Percentiles rank a stretch among this genome's conserved stretches.
Evolutionary conservation across 2,329 filamentous ascomycete genomes (phyloP).

Genomic region (Lecanicillium sp.): DNA sequence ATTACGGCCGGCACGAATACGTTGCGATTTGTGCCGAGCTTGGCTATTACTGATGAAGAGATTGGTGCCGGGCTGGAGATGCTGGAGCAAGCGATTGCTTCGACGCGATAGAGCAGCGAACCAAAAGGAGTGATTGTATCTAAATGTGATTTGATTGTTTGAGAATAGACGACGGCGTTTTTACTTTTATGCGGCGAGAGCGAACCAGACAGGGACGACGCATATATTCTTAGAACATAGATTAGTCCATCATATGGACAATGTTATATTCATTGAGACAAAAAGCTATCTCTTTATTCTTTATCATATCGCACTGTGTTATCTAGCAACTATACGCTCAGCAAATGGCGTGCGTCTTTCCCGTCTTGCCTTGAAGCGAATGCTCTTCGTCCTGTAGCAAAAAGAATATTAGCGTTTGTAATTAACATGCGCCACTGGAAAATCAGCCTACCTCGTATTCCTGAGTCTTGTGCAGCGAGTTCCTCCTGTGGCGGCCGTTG

Average conservation of each 20-base stretch:
- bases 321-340: conserved; percentile 30
- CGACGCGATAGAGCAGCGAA: conserved; percentile 23
- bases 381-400: conserved; percentile 65
- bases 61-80: conserved; percentile 72
- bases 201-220: too few relatives aligned
- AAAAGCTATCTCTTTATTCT: conserved; percentile 5
- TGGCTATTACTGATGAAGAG: conserved; percentile 73
- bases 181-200: not conserved
- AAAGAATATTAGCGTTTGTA: too few relatives aligned
- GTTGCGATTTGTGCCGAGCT: conserved; percentile 80
- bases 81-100: conserved; percentile 57
- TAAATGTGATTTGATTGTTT: too few relatives aligned
- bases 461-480: conserved; percentile 35
- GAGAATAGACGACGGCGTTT: not conserved
- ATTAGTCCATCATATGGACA: too few relatives aligned
- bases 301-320: not conserved
- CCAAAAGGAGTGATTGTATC: too few relatives aligned
- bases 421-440: too few relatives aligned
- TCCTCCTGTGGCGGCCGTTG: conserved; percentile 42
- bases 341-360: conserved; percentile 85
- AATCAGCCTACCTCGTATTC: conserved; percentile 37
- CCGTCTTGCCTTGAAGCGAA: conserved; percentile 80
- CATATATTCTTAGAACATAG: too few relatives aligned
- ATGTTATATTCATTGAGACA: too few relatives aligned
- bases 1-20: conserved; percentile 94